Conservation (phyloP, 192 early-diverging fungal species). For the Entomortierella lignicola region DNA sequence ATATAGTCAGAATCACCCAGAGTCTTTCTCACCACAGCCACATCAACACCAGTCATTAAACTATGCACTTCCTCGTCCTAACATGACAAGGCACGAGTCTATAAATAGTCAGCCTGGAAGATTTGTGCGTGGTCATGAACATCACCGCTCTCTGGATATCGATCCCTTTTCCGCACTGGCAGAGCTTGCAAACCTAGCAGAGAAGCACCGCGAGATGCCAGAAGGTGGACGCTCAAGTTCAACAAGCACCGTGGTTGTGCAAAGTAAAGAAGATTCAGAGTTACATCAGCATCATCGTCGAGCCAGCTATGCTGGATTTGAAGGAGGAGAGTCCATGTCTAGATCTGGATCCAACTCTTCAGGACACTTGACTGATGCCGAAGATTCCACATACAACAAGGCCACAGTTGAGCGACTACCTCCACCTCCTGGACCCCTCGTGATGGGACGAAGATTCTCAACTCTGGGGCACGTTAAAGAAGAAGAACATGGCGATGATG, state of each 20-base stretch:
- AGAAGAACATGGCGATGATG: conserved; percentile 42
- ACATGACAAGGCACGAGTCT: conserved; percentile 13
- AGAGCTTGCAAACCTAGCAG: conserved; percentile 45
- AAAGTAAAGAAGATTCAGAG: conserved; percentile 19
- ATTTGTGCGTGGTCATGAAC: conserved; percentile 35
- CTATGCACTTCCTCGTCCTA: conserved; percentile 20
- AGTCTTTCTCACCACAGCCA: not conserved
- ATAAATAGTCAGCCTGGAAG: conserved; percentile 2
- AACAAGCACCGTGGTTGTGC: conserved; percentile 11
- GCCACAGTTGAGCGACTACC: conserved; percentile 42
- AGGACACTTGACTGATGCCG: conserved; percentile 19
- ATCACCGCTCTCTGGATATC: conserved; percentile 43
- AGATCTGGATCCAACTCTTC: conserved; percentile 26
- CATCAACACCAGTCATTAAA: conserved; percentile 22
- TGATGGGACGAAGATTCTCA: conserved; percentile 40
- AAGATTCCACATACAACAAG: conserved; percentile 45
- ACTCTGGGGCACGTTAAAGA: conserved; percentile 47
- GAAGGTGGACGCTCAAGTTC: conserved; percentile 8
- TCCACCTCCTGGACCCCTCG: conserved; percentile 3
- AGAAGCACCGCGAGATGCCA: conserved; percentile 28
- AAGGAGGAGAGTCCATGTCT: conserved; percentile 30
- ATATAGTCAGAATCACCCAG: conserved; percentile 1
- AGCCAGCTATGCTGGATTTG: not conserved
- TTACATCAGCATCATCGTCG: conserved; percentile 3
- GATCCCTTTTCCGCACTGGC: conserved; percentile 45